Base-by-base conservation (phyloP, 768 basidiomycete genomes). In the Galerina marginata region DNA sequence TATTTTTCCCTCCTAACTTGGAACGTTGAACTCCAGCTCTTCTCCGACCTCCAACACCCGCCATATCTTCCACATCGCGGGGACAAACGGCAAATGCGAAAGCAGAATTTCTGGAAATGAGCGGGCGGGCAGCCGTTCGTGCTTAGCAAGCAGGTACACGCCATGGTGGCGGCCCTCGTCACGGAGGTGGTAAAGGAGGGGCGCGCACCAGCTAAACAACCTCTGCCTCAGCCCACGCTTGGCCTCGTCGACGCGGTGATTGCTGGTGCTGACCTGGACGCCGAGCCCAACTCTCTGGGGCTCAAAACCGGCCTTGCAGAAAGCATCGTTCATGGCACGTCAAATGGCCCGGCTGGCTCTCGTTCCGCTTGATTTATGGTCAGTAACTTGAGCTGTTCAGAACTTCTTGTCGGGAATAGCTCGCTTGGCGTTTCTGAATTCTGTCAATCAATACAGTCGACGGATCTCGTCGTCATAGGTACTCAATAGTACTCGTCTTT, bases 41-140 rank as follows among this genome's bases (percentile, higher is more conserved):
- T 89, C 37, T 58, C 71, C 2, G 67, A 81, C 65, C 75, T 96
- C 79, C 0, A 90, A 91, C 68, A 85, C 80, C 0, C 83, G 92
- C 2, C 96, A 95, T 0, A 93, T 95, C 0, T 80, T 92, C 38
- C 97, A 99, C 69, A 83, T 99, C 58, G 88, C 95, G 6, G 97
- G 97, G 0, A 99, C 97, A 0, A 99, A 99, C 74, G 96, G 96
- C 9, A 99, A 74, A 75, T 7, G 77, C 76, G 2, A 65, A 75
- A n/a, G 81, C 96, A 6, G 96, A 98, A 65, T 67, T 69, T 5
- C 74, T 97, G 46, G 96, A 99, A 75, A 96, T 95, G 10, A 96
- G 97, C 0, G 90, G 97, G 97, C 0, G 97, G 97, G 4, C 81
- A 77, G 58, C 83, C 87, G 1, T 86, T 93, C 63, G 74, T 96